Evolutionary conservation across 805 yeast species (phyloP), one percentile per base, ranked within the genome.

Genomic region (Candida chilensis): DNA sequence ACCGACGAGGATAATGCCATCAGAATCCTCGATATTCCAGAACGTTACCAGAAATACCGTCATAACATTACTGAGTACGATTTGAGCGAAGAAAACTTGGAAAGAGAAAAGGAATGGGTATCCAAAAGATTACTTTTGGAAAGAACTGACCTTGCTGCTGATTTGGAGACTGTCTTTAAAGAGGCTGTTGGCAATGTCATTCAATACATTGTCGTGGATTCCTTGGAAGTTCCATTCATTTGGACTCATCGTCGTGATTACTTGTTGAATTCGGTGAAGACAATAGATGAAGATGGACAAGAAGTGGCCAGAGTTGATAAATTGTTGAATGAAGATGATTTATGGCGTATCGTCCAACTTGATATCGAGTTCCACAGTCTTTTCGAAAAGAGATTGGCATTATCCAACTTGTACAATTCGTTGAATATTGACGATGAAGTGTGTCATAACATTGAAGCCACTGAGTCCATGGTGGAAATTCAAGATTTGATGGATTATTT

Each of bases 221-320:
- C 78, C 35, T 67, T 81, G 39, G 98, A 92, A 50, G 95, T 90
- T 4, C 97, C 98, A 8, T 84, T 87, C 45, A 87, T 92, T 37
- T 87, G 95, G 83, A 82, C 87, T 16, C 95, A 87, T 49, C 82
- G 97, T 52, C 83, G 94, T 56, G 97, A 92, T 54, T 86, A 83
- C 48, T 63, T 86, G 13, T 59, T 83, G 36, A 64, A 64, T 42
- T 70, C 84, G 7, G 67, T 67, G 25, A 72, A 72, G 22, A 50
- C 51, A 11, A 42, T 48, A 17, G 52, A 52, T 22, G 60, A 53
- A 11, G 67, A 64, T 24, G n/a, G n/a, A n/a, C n/a, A n/a, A n/a
- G n/a, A n/a, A n/a, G 64, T 72, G 19, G 48, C 48, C 15, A 40
- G 38, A 30, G 73, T 71, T 9, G 71, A 63, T 38, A 71, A 69